Conservation (phyloP, 1,284 basidiomycete species). For the Irpex lacteus region DNA sequence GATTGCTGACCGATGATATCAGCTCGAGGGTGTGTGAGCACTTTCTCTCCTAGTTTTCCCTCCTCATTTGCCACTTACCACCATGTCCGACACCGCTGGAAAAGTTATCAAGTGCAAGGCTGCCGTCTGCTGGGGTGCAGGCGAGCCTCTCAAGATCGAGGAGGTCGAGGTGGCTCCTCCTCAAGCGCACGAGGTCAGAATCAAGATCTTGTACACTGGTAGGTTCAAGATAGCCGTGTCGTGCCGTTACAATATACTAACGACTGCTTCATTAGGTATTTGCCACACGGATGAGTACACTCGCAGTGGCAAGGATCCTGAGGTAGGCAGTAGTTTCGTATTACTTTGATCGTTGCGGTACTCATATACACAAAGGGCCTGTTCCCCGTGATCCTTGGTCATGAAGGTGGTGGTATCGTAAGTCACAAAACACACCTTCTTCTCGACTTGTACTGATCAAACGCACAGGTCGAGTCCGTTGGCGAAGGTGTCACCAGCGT, state of each 20-base stretch:
- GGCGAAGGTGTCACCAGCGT: constrained; percentile 93
- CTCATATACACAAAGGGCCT: constrained; percentile 54
- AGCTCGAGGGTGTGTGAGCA: neutral
- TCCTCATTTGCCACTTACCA: constrained; percentile 8
- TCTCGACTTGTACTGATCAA: neutral
- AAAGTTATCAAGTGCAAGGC: constrained; percentile 91
- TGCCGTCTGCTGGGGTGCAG: constrained; percentile 95
- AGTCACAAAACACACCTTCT: constrained; percentile 23
- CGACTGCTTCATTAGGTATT: constrained; percentile 54
- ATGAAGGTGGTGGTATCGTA: constrained; percentile 86
- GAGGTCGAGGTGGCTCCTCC: constrained; percentile 94
- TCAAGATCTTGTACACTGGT: constrained; percentile 90
- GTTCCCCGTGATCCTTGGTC: constrained; percentile 94
- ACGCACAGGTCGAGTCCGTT: constrained; percentile 64
- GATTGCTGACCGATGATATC: constrained; percentile 10
- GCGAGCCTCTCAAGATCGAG: constrained; percentile 87
- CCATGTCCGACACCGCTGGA: constrained; percentile 68
- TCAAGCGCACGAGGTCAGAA: constrained; percentile 87
- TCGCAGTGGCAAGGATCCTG: constrained; percentile 93
- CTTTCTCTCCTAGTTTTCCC: constrained; percentile 11
- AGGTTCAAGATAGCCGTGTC: constrained; percentile 22
- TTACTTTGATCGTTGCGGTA: constrained; percentile 7
- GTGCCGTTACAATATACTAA: constrained; percentile 4
- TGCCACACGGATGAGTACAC: constrained; percentile 99
- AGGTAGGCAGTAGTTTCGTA: constrained; percentile 44